A percentile compares a stretch with the other conserved stretches of the same genome.
Conservation (phyloP, 805 yeast genomes). For the Komagataella pastoris region DNA sequence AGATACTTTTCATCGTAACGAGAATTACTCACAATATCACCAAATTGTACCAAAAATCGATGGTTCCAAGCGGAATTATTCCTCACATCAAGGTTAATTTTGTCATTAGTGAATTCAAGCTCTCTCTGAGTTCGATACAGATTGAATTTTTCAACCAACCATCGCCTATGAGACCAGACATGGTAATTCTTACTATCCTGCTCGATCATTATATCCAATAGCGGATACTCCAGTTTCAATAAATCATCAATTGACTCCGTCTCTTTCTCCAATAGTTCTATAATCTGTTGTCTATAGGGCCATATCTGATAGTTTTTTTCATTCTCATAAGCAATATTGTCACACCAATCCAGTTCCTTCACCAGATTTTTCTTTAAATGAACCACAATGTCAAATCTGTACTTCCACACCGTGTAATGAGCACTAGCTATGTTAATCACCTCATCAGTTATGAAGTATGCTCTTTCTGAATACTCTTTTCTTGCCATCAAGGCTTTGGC, state of each 20-base stretch:
- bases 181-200: slow-evolving; percentile 88
- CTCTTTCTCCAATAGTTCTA: slow-evolving; percentile 17
- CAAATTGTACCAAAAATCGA: slow-evolving; percentile 45
- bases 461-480: slow-evolving; percentile 58
- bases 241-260: slow-evolving; percentile 14
- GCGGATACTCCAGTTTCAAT: slow-evolving; percentile 46
- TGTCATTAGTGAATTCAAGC: slow-evolving; percentile 29
- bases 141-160: slow-evolving; percentile 54
- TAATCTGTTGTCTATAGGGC: slow-evolving; percentile 73
- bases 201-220: slow-evolving; percentile 53
- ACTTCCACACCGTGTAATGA: slow-evolving; percentile 85
- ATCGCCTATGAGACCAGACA: slow-evolving; percentile 87
- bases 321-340: slow-evolving; percentile 55
- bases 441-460: slow-evolving; percentile 48
- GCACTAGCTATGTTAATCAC: slow-evolving; percentile 70
- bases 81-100: slow-evolving; percentile 51
- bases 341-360: slow-evolving; percentile 70
- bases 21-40: slow-evolving; percentile 3
- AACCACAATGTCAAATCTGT: slow-evolving; percentile 39
- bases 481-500: slow-evolving; percentile 43
- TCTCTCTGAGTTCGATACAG: slow-evolving; percentile 34
- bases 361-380: slow-evolving; percentile 21
- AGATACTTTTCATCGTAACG: slow-evolving; percentile 4
- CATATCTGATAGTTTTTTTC: slow-evolving; percentile 96
- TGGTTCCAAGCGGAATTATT: slow-evolving; percentile 95